Conservation (phyloP, 2,329 filamentous ascomycete species). For the Magnaporthiopsis rhizophila region DNA sequence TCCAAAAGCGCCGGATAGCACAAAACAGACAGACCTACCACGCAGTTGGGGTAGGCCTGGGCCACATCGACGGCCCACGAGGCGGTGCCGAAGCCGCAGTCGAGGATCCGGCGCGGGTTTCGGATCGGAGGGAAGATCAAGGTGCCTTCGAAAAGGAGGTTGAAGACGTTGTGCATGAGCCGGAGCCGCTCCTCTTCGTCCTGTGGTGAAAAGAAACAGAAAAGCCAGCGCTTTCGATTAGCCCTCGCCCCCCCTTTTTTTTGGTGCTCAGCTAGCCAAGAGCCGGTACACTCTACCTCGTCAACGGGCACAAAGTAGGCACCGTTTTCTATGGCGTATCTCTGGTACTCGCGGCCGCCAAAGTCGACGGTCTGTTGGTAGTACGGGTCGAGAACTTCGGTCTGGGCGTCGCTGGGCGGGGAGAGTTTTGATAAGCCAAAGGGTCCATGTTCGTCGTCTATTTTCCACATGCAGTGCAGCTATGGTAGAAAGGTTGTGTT, state of each 20-base stretch:
- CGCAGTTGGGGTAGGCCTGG: conserved; percentile 52
- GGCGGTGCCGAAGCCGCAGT: conserved; percentile 66
- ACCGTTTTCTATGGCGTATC: conserved; percentile 54
- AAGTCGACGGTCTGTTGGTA: conserved; percentile 52
- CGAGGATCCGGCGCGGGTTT: conserved; percentile 51
- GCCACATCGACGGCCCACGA: conserved; percentile 65
- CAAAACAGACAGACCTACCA: conserved; percentile 35
- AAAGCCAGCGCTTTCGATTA: not conserved
- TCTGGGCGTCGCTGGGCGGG: conserved; percentile 34
- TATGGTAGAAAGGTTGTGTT: not conserved
- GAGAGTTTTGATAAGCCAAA: conserved; percentile 5
- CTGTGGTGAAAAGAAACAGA: conserved; percentile 28
- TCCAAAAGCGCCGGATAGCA: not conserved
- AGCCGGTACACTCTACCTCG: conserved; percentile 44
- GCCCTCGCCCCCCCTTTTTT: not conserved
- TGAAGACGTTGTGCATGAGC: conserved; percentile 54
- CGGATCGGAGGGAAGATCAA: conserved; percentile 62
- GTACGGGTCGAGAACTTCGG: conserved; percentile 46
- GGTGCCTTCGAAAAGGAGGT: conserved; percentile 55
- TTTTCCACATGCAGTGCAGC: not conserved
- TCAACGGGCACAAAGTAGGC: conserved; percentile 64
- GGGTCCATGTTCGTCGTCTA: too few species aligned
- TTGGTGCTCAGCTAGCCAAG: not conserved
- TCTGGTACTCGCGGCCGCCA: conserved; percentile 59
- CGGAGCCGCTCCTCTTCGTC: conserved; percentile 60